Evolutionary conservation across 2,329 filamentous ascomycete genomes (phyloP), one percentile per base, ranked within the genome.

Genomic region (Chaetomium olivaceum): DNA sequence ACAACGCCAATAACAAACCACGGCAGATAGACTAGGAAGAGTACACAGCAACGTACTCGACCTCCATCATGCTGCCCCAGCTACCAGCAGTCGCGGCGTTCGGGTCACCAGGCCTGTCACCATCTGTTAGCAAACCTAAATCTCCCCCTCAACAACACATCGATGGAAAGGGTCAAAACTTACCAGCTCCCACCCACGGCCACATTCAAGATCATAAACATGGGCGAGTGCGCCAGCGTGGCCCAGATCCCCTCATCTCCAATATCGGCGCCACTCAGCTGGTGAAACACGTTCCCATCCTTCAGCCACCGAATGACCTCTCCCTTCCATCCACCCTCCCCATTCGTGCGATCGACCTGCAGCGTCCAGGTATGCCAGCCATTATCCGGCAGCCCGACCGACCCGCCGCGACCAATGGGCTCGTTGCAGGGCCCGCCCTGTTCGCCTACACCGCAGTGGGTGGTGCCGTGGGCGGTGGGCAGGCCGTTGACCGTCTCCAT

Each of bases 181-280:
- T 76, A 83, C 83, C 81, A 82, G 70, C 80, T 75, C 29, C 84
- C 84, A 11, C 84, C 84, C 33, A 87, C 80, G 55, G 85, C 84
- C 5, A 87, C 76, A 66, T 87, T 86, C 61, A 87, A 73, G 62
- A 87, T 80, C 58, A 86, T 72, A 69, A 80, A 85, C 71, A 84
- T 70, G 2, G 83, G 80, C 61, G 76, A 80, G 68, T 85, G 80
- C 23, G 82, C 82, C 21, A 87, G 73, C 3, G 78, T 76, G 3
- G 73, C 77, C 84, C 84, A 87, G n/a, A 81, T 76, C 1, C 72
- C 74, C 63, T 78, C 73, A 65, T 84, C 78, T 48, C 76, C 77
- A 64, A 87, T 78, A 27, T 79, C 73, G 0, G 74, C 71, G 0
- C 83, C 84, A 2, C 75, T 77, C 25, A 86, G 71, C 23, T 76